phyloP scores from a whole-genome alignment of 129 eudicot genomes.

The Flaveria bidentis region DNA sequence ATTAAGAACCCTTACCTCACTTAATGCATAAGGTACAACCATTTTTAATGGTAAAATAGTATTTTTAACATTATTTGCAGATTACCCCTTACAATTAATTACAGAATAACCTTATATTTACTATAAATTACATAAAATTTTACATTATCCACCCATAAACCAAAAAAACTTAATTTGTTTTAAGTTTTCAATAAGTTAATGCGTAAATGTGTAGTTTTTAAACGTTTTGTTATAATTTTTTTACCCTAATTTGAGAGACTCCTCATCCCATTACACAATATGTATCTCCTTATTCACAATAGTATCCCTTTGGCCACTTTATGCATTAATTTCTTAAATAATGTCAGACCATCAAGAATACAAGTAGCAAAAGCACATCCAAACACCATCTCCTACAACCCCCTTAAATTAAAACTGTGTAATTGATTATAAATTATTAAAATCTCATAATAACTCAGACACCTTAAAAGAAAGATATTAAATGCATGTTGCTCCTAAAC shows the following conservation, averaged over 20 bases:
- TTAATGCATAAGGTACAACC: too few species aligned
- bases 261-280: conserved; percentile 2
- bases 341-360: background rate
- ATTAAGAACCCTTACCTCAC: too few species aligned
- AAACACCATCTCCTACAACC: background rate
- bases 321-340: background rate
- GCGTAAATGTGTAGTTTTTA: too few species aligned
- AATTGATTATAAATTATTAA: background rate
- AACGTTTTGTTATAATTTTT: too few species aligned
- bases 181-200: too few species aligned
- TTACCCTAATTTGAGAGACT: background rate
- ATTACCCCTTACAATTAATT: too few species aligned
- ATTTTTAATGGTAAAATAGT: too few species aligned
- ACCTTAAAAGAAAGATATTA: background rate
- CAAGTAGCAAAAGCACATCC: conserved; percentile 10
- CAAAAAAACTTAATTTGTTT: too few species aligned
- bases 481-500: conserved; percentile 4
- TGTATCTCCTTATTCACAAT: background rate
- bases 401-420: background rate
- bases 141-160: too few species aligned
- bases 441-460: background rate
- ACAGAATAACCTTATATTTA: too few species aligned
- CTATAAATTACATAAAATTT: too few species aligned
- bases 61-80: too few species aligned
- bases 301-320: conserved; percentile 3